Base-by-base conservation (phyloP, 2,329 filamentous ascomycete species). In the Penicillium sp. region DNA sequence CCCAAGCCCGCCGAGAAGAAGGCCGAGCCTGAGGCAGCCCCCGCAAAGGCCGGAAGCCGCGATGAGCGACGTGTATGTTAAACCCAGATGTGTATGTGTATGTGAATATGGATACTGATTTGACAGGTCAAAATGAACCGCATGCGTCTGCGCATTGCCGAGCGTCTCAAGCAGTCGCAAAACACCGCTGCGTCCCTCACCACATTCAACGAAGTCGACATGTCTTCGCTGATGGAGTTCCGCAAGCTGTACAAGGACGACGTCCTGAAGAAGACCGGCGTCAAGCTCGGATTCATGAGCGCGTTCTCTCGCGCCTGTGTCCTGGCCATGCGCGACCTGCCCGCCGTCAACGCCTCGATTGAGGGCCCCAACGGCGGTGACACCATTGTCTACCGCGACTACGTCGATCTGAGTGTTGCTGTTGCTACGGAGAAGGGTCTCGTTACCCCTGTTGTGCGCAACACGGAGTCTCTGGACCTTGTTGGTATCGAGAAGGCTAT, bases 281-380 rank as follows among this genome's bases (percentile, higher is more conserved):
- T 97, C 58, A 99, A 97, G 81, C 87, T 99, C 54, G 94, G 94
- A n/a, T 99, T 97, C 81, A 97, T 99, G 93, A 94, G 91, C 73
- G 93, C 93, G 56, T 99, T 99, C 77, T 90, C 93, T 3, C 89
- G 89, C 62, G 94, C 94, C 48, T 90, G 85, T 66, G 86, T 96
- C 46, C 80, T 97, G 59, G 94, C 94, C 58, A 96, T 97, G 90
- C 89, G 88, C 68, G 92, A 97, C 62, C 80, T 97, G n/a, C 94
- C 92, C 12, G 88, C 87, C 1, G 90, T 97, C 67, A 99, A 99
- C 68, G 94, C 93, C 21, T 96, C 92, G 38, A 99, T 99, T 64
- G 94, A 99, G 73, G 94, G 94, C 9, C 90, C 91, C 51, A 90
- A 93, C 67, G 90, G 91, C 47, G 94, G 94, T 58, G 94, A 99